phyloP scores from a whole-genome alignment of 2,329 filamentous ascomycete genomes.

The Thelonectria blattea region DNA sequence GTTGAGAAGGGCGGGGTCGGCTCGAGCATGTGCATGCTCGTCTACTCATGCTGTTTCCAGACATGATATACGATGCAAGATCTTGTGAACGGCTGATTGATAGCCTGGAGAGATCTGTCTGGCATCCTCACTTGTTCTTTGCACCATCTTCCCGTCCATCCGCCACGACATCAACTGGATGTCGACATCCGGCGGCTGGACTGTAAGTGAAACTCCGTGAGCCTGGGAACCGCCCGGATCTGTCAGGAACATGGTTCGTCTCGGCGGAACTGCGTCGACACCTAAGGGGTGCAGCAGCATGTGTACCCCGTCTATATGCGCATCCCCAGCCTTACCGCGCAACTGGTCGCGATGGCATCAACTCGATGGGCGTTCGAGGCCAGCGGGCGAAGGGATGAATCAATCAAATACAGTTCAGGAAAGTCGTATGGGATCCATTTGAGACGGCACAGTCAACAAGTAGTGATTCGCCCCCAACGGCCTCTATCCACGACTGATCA shows the following conservation, averaged over 20 bases:
- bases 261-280: slow-evolving; percentile 18
- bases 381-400: neutral
- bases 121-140: neutral
- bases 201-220: slow-evolving; percentile 24
- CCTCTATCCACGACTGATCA: slow-evolving; percentile 3
- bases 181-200: too few species aligned
- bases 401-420: neutral
- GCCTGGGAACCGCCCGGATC: slow-evolving; percentile 23
- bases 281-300: slow-evolving; percentile 15
- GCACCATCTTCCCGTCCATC: neutral
- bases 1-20: slow-evolving; percentile 12
- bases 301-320: slow-evolving; percentile 23
- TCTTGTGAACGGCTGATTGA: neutral
- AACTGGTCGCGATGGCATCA: slow-evolving; percentile 23
- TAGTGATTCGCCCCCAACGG: neutral
- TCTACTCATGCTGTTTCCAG: slow-evolving; percentile 6
- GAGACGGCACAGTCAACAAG: neutral
- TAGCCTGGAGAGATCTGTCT: neutral
- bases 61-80: slow-evolving; percentile 9
- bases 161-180: slow-evolving; percentile 5
- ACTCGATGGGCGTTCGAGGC: neutral
- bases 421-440: neutral
- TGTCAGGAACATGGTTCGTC: slow-evolving; percentile 20
- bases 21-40: slow-evolving; percentile 1
- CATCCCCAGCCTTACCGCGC: slow-evolving; percentile 20